These are phyloP conservation scores for Candida rishiriensis DNA, from an alignment of 805 yeast species.

Conservation along the genomic window DNA sequence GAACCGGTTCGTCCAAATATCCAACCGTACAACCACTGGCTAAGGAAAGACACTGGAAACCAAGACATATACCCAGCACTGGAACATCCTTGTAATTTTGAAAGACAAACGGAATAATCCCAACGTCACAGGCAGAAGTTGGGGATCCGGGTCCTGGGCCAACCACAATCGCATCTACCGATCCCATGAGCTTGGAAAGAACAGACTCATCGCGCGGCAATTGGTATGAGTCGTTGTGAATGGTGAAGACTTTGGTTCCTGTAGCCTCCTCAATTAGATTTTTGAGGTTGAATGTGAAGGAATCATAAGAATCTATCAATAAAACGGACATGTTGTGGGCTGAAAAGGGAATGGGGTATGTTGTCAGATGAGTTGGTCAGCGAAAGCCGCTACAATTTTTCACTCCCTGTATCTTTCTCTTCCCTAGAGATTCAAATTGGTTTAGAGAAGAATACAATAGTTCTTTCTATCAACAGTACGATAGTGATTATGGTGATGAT, in stretches of 20 bases:
- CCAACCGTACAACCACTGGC: slow-evolving; percentile 51
- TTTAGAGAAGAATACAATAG: too few species aligned
- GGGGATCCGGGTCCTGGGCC: slow-evolving; percentile 99
- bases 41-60: slow-evolving; percentile 78
- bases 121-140: slow-evolving; percentile 54
- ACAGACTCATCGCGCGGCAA: slow-evolving; percentile 28
- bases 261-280: slow-evolving; percentile 55
- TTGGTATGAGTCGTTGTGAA: slow-evolving; percentile 57
- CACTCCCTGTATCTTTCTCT: too few species aligned
- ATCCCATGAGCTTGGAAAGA: slow-evolving; percentile 39
- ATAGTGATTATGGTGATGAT: too few species aligned
- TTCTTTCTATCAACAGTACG: too few species aligned
- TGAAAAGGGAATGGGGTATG: too few species aligned
- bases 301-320: slow-evolving; percentile 89
- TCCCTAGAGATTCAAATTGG: too few species aligned
- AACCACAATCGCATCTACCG: slow-evolving; percentile 70
- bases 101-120: slow-evolving; percentile 60
- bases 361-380: too few species aligned
- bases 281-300: slow-evolving; percentile 82
- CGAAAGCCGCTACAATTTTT: too few species aligned
- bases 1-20: slow-evolving; percentile 58
- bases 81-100: slow-evolving; percentile 45
- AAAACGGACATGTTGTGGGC: slow-evolving; percentile 43
- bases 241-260: slow-evolving; percentile 44
- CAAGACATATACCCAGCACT: slow-evolving; percentile 86